Evolutionary conservation across 164 flowering plant genomes (phyloP), one percentile per base, ranked within the genome.

Genomic region (Kalanchoe fedtschenkoi): DNA sequence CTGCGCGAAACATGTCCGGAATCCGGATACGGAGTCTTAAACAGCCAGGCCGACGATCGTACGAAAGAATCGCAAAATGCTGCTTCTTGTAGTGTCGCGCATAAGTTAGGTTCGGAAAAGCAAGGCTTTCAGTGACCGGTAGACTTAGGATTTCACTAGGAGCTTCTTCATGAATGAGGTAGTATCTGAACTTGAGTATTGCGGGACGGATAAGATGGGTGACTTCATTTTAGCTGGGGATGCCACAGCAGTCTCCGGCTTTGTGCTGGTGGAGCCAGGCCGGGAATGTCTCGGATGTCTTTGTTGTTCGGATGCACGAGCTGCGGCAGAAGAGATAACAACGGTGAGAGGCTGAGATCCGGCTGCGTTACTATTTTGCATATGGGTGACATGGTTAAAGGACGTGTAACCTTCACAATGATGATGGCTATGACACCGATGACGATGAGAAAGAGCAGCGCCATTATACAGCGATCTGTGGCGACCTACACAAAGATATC

Each of bases 391-490:
- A 58, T 32, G 24, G 60, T 16, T 34, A 44, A 60, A 22, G 16
- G 34, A 29, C 2, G 38, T 22, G 68, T 10, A 59, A 91, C 97
- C 96, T 91, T 91, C 61, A 88, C 97, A 69, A 91, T 84, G 44
- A 91, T 82, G 72, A 85, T 73, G 65, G 93, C 88, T 68, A 91
- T 66, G 43, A 91, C 97, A 46, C 97, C 97, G 51, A 77, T 3
- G 60, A 86, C 97, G 62, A 91, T 81, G 44, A 91, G 69, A 76
- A 86, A 78, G 57, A 91, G 93, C 58, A 91, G 51, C 44, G 76
- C 83, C 93, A 91, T 85, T 62, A 91, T 88, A 71, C 97, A 91
- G 65, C 67, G 70, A 71, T 91, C 97, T 72, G 97, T 91, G 47
- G 97, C 97, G 81, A 91, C 88, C 97, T 90, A 68, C 38, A 34